Conservation (phyloP, 257 asterid genomes). For the Coffea canephora region DNA sequence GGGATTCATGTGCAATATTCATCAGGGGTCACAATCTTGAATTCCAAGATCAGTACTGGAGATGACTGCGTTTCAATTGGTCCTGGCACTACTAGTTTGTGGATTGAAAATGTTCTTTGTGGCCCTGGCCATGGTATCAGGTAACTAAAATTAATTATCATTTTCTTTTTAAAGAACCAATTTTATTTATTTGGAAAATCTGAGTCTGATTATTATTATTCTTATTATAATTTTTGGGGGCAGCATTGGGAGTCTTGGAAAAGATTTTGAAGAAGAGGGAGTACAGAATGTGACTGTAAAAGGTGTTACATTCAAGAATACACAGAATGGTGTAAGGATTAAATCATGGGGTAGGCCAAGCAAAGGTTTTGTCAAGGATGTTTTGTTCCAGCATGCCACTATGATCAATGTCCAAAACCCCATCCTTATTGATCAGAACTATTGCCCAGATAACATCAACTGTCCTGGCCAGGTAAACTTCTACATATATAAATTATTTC, state of each 20-base stretch:
- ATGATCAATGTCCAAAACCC: slow-evolving; percentile 63
- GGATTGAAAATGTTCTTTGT: slow-evolving; percentile 26
- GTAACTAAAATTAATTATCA: slow-evolving; percentile 5
- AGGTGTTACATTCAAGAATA: slow-evolving; percentile 29
- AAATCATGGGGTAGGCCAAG: slow-evolving; percentile 67
- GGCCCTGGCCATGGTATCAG: slow-evolving; percentile 42
- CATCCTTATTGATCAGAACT: slow-evolving; percentile 62
- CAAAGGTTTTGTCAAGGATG: slow-evolving; percentile 46
- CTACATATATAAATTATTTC: not conserved
- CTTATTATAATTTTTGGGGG: not conserved
- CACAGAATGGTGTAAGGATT: slow-evolving; percentile 57
- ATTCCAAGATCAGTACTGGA: slow-evolving; percentile 28
- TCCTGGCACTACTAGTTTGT: slow-evolving; percentile 27
- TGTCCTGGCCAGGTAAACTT: slow-evolving; percentile 53
- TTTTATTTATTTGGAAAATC: no score
- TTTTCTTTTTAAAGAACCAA: not conserved
- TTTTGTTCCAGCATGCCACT: slow-evolving; percentile 43
- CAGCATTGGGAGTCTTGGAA: slow-evolving; percentile 68
- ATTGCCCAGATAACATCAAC: slow-evolving; percentile 43
- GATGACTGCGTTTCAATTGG: slow-evolving; percentile 38
- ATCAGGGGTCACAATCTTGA: slow-evolving; percentile 18
- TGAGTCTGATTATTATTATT: not conserved
- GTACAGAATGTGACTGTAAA: slow-evolving; percentile 56
- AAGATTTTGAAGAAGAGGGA: slow-evolving; percentile 46
- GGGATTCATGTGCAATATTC: slow-evolving; percentile 37